Evolutionary conservation across 805 yeast species (phyloP), one percentile per base, ranked within the genome.

Genomic region (Teunomyces gatunensis): DNA sequence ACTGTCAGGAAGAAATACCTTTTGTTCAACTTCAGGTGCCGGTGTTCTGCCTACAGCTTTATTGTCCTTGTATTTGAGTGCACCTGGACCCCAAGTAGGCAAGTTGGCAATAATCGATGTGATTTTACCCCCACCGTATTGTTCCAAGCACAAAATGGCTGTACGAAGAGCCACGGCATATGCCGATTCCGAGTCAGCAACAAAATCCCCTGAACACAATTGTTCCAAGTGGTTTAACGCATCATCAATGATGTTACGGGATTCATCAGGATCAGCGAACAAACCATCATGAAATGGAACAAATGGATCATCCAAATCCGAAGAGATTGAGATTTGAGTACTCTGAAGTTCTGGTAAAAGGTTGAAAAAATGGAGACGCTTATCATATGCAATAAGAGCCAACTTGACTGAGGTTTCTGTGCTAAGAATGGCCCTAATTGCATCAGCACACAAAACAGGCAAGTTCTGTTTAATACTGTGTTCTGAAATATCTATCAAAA

Each of bases 31-130:
- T 45, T 70, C 75, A 0, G 73, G 67, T 47, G 75, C 63, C 43
- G 73, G 71, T 21, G 65, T 58, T 18, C 79, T 73, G 4, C 74
- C 73, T 12, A 69, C 69, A 3, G 66, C 53, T 39, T 64, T 64
- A 49, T 64, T 63, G 20, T 70, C 69, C 54, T 75, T 80, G 46
- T 65, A 68, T n/a, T 71, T 68, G 46, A 85, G 73, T 7, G 77
- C 72, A 3, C 97, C 97, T 0, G 89, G 85, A 0, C 96, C 96
- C 77, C 82, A 77, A 0, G 88, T 77, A 5, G 99, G 97, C 34
- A 89, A 64, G 1, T 83, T 69, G 2, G 88, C 76, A 36, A 91
- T 67, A 3, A 87, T 64, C 0, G 87, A 77, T 18, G 85, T 78
- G 29, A 92, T 83, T 56, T 91, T 87, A 50, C 98, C 99, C 51